Base-by-base conservation (phyloP, 441 rosid genomes). In the Adansonia rubrostipa region DNA sequence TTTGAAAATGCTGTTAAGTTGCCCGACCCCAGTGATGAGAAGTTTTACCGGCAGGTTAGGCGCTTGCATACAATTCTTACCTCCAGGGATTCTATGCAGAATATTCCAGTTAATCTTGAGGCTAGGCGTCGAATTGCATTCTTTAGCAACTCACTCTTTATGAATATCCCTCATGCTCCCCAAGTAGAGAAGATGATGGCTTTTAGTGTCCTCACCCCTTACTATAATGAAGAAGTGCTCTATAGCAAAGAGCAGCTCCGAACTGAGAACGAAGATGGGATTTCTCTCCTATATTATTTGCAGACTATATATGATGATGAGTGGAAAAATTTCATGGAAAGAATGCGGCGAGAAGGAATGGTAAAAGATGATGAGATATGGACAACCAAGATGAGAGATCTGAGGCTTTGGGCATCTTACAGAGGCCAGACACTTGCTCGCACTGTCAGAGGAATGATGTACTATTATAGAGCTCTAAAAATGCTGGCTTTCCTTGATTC, bases 111-210 rank as follows among this genome's bases (percentile, higher is more conserved):
- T 81, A 94, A 92, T 85, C 86, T 94, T 5, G 97, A 94, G 88
- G 98, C 98, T 42, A 89, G 97, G 79, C 89, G 97, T 62, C 84
- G 98, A 76, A 93, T 94, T 76, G 94, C 98, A 36, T 92, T 94
- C 84, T 94, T 94, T 82, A 94, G 97, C 78, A 94, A 91, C 76
- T 94, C 97, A 20, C 91, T 94, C 61, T 92, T 92, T 78, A 92
- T 94, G 98, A 94, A 86, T 85, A 90, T 94, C 87, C 98, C 98
- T 51, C 97, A 88, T 81, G 94, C 98, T 79, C 98, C 98, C 67
- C 95, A 87, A 86, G 98, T 94, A 45, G 98, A 94, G 93, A 94
- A 92, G 82, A 94, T 92, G 97, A 88, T 91, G 96, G 91, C 95
- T 47, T 94, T 94, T 80, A 92, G 95, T 73, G 94, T 92, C 79